Base-by-base conservation (phyloP, 2,329 filamentous ascomycete species). In the Curvularia sp. region DNA sequence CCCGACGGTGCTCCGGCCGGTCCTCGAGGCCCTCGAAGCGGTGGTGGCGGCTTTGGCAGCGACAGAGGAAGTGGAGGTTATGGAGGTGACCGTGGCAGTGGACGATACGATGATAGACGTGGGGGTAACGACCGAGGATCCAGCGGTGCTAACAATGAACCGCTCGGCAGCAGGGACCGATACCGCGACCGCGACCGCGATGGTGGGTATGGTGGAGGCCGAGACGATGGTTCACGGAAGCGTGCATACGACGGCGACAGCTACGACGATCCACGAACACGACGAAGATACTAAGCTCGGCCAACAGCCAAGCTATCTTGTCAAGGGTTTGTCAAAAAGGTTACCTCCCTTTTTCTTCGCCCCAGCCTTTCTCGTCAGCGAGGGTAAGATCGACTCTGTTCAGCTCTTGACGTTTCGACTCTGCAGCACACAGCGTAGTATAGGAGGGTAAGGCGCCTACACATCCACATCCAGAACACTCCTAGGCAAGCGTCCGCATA, bases 71-170 rank as follows among this genome's bases (percentile, higher is more conserved):
- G 18, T 18, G 18, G 18, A 24, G 22, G 63, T 12, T 61, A 52
- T 22, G 67, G 71, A 30, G 72, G 69, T 38, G 67, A 70, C 33
- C 63, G 68, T n/a, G 64, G 62, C 26, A 54, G 77, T 49, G 72
- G 77, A 33, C 57, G 63, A 15, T 48, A 58, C 43, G 60, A 64
- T 7, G 66, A 67, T 39, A 48, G 67, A 26, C 53, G 61, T 33
- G 62, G 63, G 28, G 58, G 48, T 39, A 58, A 65, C 43, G 70
- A 73, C 53, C 70, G 72, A 67, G 80, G 82, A 65, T 78, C 84
- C 59, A 89, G 87, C 56, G 91, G 91, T 65, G 91, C 91, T 80
- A 95, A 96, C 79, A 89, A 90, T 78, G 92, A 96, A 76, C 92
- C 91, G 61, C 86, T 95, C 75, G 88, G 90, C 72, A 80, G 81